Evolutionary conservation across 148 eudicot genomes (phyloP).

Genomic region (Rhododendron simsii): DNA sequence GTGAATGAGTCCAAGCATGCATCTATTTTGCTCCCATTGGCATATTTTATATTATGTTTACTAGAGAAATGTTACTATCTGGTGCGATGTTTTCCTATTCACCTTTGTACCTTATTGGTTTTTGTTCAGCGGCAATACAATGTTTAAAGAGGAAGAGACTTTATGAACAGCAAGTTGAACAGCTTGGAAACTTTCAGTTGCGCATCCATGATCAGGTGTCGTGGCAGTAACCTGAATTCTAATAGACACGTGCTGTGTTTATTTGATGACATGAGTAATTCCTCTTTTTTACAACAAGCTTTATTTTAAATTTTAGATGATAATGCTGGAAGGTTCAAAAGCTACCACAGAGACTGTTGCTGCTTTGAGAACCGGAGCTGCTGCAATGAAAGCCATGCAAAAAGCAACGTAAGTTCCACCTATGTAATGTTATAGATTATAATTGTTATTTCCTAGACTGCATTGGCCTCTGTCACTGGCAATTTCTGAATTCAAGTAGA

Average conservation of each 20-base stretch:
- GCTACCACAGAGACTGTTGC: slow-evolving; percentile 91
- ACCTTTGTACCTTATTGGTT: not conserved
- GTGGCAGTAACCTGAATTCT: not conserved
- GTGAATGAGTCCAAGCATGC: not conserved
- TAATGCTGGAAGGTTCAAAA: slow-evolving; percentile 89
- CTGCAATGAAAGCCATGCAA: slow-evolving; percentile 95
- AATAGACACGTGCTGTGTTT: not conserved
- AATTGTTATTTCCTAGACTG: not conserved
- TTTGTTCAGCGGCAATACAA: slow-evolving; percentile 65
- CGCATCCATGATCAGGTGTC: slow-evolving; percentile 87
- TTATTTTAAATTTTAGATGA: slow-evolving; percentile 52
- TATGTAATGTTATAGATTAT: not conserved
- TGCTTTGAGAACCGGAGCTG: slow-evolving; percentile 92
- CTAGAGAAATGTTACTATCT: not conserved
- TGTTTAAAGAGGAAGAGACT: slow-evolving; percentile 83
- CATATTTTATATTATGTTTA: not conserved
- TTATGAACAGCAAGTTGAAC: slow-evolving; percentile 79
- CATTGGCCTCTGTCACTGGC: not conserved
- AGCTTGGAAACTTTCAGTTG: slow-evolving; percentile 80
- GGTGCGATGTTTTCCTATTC: not conserved
- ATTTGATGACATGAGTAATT: not conserved
- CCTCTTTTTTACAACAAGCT: not conserved
- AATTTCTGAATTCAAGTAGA: not conserved
- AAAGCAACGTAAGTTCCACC: slow-evolving; percentile 72
- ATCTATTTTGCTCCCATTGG: not conserved